Evolutionary conservation across 2,329 filamentous ascomycete genomes (phyloP), one percentile per base, ranked within the genome.

Genomic region (Pseudocercospora fijiensis): DNA sequence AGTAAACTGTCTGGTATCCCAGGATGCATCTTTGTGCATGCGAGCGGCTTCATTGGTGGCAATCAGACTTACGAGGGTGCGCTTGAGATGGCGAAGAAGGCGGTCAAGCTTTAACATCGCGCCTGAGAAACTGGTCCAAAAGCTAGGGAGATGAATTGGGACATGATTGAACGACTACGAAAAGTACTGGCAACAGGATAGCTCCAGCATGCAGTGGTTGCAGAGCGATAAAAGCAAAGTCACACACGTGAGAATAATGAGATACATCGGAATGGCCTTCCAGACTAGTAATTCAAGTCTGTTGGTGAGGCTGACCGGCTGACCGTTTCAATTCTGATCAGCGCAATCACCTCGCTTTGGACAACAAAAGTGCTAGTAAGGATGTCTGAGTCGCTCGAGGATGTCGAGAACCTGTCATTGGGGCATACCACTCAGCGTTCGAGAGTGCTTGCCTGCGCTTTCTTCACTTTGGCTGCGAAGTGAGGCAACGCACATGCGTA

Each of bases 41-140:
- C 93, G 3, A 89, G 90, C 59, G 95, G 95, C 27, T 99, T 99
- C 80, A 98, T 98, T 74, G 95, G 95, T 18, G 95, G 95, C 2
- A 96, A 97, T 79, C 89, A 90, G 83, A 96, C 90, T 0, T 95
- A 90, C 73, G 91, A 96, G 66, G 95, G 95, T 28, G 93, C 88
- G 26, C 85, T 91, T 76, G 86, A 88, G 63, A 96, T 98, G 92
- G 92, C 93, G 4, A 79, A 84, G 77, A 91, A 90, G 82, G 89
- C 90, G 1, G 79, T 91, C 67, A 85, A 79, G 45, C 60, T 74
- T 59, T 78, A 66, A 67, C 8, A 57, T 53, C 7, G 6, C 16
- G 22, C 13, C 13, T n/a, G 5, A n/a, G 37, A 8, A 8, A n/a
- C 16, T 7, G 5, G 37, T 41, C 1, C 1, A 7, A 1, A 8